Conservation (phyloP, 2,329 filamentous ascomycete species). For the Aureobasidium melanogenum region DNA sequence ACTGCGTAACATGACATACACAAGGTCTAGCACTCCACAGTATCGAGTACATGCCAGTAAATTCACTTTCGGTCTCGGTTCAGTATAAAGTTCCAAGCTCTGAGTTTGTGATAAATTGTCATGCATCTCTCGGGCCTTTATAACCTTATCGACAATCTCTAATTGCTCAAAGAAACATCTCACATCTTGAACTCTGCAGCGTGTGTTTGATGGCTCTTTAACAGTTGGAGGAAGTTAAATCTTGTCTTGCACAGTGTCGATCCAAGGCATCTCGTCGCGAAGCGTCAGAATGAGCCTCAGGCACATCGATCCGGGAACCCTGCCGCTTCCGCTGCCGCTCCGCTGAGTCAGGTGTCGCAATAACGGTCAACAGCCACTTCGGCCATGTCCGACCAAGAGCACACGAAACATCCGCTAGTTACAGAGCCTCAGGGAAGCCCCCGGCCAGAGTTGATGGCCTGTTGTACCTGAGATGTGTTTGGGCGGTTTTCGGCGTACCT, state of each 20-base stretch:
- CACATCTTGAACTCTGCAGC: not conserved
- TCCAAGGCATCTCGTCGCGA: not conserved
- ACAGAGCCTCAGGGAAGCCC: slow-evolving; percentile 38
- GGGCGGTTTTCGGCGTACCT: slow-evolving; percentile 53
- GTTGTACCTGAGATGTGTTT: slow-evolving; percentile 34
- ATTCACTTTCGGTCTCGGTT: not conserved
- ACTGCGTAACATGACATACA: not conserved
- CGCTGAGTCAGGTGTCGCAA: not conserved
- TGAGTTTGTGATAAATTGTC: not conserved
- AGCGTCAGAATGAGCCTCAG: not conserved
- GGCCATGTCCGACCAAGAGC: not conserved
- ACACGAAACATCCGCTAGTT: not conserved
- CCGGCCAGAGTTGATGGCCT: slow-evolving; percentile 51
- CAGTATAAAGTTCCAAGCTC: not conserved
- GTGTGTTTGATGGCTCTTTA: not conserved
- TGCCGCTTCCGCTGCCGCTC: not conserved
- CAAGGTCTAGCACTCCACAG: not conserved
- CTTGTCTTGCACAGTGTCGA: not conserved
- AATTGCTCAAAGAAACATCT: not conserved
- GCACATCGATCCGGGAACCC: not conserved
- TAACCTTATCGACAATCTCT: not conserved
- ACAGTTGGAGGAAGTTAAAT: not conserved
- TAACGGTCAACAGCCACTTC: not conserved
- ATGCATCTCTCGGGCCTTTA: not conserved
- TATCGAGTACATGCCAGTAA: not conserved